A percentile compares a stretch with the other conserved stretches of the same genome.
Evolutionary conservation across 2,329 filamentous ascomycete genomes (phyloP).

Genomic region (Ilyonectria mors-panacis): DNA sequence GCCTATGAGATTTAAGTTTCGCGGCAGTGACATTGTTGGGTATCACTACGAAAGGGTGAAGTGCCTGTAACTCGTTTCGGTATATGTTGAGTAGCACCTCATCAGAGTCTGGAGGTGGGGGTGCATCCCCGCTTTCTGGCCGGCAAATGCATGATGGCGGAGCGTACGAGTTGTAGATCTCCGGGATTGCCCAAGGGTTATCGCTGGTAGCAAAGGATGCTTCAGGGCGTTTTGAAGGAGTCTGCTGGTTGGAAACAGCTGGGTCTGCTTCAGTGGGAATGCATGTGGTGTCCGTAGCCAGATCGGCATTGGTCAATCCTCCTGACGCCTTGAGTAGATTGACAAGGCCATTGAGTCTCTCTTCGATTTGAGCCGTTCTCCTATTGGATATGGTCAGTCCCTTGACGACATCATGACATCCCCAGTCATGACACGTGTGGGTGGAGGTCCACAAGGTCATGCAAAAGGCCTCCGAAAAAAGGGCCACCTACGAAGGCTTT

Average conservation of each 20-base stretch:
- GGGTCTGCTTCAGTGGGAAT: slow-evolving; percentile 48
- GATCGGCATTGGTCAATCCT: slow-evolving; percentile 49
- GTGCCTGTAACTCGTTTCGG: slow-evolving; percentile 58
- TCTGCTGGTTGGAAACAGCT: slow-evolving; percentile 42
- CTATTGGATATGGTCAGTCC: slow-evolving; percentile 47
- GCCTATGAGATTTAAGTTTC: slow-evolving; percentile 56
- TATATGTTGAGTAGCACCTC: slow-evolving; percentile 63
- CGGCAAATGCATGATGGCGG: slow-evolving; percentile 65
- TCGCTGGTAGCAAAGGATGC: slow-evolving; percentile 29
- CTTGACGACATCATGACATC: slow-evolving; percentile 14
- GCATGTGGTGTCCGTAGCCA: slow-evolving; percentile 46
- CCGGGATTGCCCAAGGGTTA: slow-evolving; percentile 54
- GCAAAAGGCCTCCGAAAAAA: neutral
- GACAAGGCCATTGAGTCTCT: slow-evolving; percentile 64
- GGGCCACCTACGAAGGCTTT: slow-evolving; percentile 64
- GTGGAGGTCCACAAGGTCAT: neutral
- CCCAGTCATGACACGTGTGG: neutral
- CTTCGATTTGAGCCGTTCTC: slow-evolving; percentile 65
- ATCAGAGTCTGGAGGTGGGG: slow-evolving; percentile 61
- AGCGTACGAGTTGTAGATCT: slow-evolving; percentile 62
- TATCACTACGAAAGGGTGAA: slow-evolving; percentile 65
- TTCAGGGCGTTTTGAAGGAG: slow-evolving; percentile 39
- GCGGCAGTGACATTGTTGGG: slow-evolving; percentile 54
- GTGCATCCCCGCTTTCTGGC: slow-evolving; percentile 56
- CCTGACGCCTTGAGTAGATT: slow-evolving; percentile 62